Percentiles rank a stretch among this genome's conserved stretches.
phyloP scores from a whole-genome alignment of 163 green algal species.

The Chlorella variabilis region DNA sequence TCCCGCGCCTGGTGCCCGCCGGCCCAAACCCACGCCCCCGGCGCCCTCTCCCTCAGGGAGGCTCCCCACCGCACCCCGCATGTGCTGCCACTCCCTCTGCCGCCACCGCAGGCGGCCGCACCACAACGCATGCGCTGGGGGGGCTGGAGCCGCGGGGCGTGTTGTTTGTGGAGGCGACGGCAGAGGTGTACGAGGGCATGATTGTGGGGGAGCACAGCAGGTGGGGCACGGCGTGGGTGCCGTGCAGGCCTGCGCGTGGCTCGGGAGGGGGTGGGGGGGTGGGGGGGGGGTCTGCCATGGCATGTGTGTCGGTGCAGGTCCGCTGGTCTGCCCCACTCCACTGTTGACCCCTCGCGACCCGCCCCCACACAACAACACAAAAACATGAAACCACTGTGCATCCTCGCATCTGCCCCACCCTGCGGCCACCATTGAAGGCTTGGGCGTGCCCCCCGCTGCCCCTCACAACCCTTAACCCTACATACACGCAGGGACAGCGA shows the following conservation, averaged over 20 bases:
- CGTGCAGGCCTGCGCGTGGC: not conserved
- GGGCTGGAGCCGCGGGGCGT: conserved; percentile 76
- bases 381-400: no score
- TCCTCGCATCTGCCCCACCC: no score
- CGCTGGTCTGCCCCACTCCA: no score
- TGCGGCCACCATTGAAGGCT: no score
- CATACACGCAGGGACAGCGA: conserved; percentile 44
- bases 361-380: no score
- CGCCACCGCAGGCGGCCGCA: conserved; percentile 51
- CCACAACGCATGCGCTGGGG: conserved; percentile 80
- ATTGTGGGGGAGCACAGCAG: conserved; percentile 81
- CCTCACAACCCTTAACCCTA: no score
- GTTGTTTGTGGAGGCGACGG: conserved; percentile 79
- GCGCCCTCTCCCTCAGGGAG: not conserved
- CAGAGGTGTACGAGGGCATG: conserved; percentile 89
- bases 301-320: not conserved
- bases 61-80: not conserved
- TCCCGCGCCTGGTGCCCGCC: no score
- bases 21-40: no score
- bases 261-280: not conserved
- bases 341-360: no score
- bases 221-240: not conserved
- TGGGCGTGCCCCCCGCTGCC: no score
- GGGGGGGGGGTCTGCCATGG: not conserved
- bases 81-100: not conserved